Conservation (phyloP, 148 eudicot genomes). For the Chenopodium quinoa region DNA sequence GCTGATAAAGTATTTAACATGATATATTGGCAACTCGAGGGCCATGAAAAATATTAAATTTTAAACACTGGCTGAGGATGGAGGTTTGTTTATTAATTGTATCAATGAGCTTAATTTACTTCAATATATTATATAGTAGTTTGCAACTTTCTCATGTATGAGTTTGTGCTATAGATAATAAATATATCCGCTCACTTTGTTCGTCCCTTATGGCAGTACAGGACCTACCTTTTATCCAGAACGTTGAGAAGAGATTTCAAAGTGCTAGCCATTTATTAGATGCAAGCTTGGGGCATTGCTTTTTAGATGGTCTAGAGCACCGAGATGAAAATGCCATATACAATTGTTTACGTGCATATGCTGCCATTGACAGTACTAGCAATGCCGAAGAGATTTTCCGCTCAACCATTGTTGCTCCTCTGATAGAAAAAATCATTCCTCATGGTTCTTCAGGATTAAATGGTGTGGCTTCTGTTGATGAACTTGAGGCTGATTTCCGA, state of each 20-base stretch:
- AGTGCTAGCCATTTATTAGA: slow-evolving; percentile 71
- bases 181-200: slow-evolving; percentile 27
- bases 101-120: background rate
- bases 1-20: background rate
- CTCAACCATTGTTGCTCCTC: slow-evolving; percentile 71
- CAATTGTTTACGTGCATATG: slow-evolving; percentile 97
- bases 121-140: background rate
- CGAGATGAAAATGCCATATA: slow-evolving; percentile 83
- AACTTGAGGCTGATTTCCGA: slow-evolving; percentile 71
- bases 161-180: background rate
- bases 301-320: slow-evolving; percentile 87
- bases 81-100: background rate
- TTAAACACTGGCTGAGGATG: background rate
- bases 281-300: slow-evolving; percentile 90
- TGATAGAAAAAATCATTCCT: slow-evolving; percentile 61
- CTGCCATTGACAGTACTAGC: slow-evolving; percentile 83
- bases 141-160: background rate
- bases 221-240: slow-evolving; percentile 95
- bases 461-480: slow-evolving; percentile 65
- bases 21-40: background rate
- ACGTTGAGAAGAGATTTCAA: slow-evolving; percentile 94
- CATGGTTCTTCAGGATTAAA: slow-evolving; percentile 44
- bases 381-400: slow-evolving; percentile 94
- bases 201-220: slow-evolving; percentile 79
- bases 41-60: background rate